Percentiles rank a stretch among this genome's conserved stretches.
Evolutionary conservation across 257 asterid genomes (phyloP).

Genomic region (Sherardia arvensis): DNA sequence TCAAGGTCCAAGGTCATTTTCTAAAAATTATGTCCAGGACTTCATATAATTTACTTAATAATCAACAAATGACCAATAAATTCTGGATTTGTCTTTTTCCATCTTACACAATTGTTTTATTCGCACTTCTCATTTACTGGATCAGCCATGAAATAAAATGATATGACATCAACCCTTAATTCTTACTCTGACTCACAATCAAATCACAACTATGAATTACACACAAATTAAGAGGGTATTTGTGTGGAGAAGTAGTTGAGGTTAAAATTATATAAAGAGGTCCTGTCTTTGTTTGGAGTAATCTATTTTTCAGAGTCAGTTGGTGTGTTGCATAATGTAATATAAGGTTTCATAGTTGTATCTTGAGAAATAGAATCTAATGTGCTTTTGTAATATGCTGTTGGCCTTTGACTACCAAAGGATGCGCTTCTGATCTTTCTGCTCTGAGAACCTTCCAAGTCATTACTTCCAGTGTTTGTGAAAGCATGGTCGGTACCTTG

Average conservation of each 20-base stretch:
- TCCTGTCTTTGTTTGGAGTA: not conserved
- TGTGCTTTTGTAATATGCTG: not conserved
- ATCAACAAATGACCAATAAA: too few species aligned
- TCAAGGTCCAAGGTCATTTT: conserved; percentile 87
- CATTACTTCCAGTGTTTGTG: not conserved
- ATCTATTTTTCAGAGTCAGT: not conserved
- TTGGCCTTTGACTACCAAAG: not conserved
- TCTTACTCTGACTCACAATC: not conserved
- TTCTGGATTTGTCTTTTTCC: not conserved
- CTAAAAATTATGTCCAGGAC: not conserved
- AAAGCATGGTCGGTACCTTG: not conserved
- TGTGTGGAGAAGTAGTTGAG: not conserved
- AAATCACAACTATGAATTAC: not conserved
- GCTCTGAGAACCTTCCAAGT: not conserved
- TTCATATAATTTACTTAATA: not conserved
- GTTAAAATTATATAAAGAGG: not conserved
- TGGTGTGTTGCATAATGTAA: not conserved
- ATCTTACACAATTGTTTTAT: not conserved
- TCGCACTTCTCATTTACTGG: not conserved
- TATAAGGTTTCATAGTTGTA: not conserved
- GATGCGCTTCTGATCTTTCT: not conserved
- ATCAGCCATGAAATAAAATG: not conserved
- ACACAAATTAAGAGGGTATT: not conserved
- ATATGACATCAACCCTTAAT: not conserved
- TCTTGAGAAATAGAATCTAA: not conserved